phyloP scores from a whole-genome alignment of 805 yeast species.

The Myxozyma kluyveri region DNA sequence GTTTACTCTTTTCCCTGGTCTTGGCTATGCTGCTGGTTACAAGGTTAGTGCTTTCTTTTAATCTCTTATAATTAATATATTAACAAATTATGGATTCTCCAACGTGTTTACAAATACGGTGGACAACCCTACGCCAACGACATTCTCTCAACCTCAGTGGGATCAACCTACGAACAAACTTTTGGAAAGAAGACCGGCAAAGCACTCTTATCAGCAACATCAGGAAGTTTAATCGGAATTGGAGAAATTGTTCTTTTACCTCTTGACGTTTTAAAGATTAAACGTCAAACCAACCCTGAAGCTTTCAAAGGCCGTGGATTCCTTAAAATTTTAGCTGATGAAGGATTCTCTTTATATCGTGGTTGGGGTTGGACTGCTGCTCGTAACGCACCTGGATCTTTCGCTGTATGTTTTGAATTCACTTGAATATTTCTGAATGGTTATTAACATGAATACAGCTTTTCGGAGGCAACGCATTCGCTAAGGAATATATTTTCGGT shows the following conservation, averaged over 20 bases:
- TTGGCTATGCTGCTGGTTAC: conserved; percentile 97
- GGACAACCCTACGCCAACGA: conserved; percentile 99
- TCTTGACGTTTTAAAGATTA: conserved; percentile 92
- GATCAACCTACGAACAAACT: conserved; percentile 61
- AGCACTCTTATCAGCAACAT: conserved; percentile 94
- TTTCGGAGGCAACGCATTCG: conserved; percentile 98
- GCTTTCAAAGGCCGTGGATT: conserved; percentile 98
- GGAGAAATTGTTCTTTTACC: conserved; percentile 97
- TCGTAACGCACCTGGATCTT: conserved; percentile 98
- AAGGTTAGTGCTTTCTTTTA: conserved; percentile 42
- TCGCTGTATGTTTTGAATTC: conserved; percentile 48
- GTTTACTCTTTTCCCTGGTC: conserved; percentile 90
- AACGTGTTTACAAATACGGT: conserved; percentile 97
- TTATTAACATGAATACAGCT: conserved; percentile 37
- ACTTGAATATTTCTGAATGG: not conserved
- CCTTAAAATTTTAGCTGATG: conserved; percentile 77
- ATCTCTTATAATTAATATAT: not conserved
- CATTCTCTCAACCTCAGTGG: conserved; percentile 73
- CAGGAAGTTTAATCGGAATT: conserved; percentile 95
- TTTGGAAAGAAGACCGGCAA: conserved; percentile 96
- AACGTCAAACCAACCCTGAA: conserved; percentile 99
- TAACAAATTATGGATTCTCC: conserved; percentile 52
- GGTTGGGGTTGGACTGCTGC: conserved; percentile 99
- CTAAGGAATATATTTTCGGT: conserved; percentile 91
- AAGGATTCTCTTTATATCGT: conserved; percentile 88